These are phyloP conservation scores for Alternaria triticina DNA, from an alignment of 2,329 filamentous ascomycete species.

Conservation along the genomic window DNA sequence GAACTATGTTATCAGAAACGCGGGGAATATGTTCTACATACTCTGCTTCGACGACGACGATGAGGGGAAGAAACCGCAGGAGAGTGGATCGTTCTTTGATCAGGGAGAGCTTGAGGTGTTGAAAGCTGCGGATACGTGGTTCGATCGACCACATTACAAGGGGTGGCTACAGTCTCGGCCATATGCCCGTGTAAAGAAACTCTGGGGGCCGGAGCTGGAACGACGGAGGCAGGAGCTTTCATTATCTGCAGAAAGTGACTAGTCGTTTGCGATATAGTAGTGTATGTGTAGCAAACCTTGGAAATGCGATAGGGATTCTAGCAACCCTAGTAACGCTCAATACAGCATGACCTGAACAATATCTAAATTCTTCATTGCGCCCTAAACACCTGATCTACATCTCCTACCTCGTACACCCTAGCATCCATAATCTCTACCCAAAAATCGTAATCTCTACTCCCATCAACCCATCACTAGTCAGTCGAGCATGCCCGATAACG, in stretches of 20 bases:
- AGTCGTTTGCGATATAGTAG: neutral
- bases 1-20: conserved; percentile 7
- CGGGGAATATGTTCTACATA: neutral
- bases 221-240: neutral
- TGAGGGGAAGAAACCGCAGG: neutral
- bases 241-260: neutral
- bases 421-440: neutral
- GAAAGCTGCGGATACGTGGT: neutral
- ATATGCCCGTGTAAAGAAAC: neutral
- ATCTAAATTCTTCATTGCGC: neutral
- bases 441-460: neutral
- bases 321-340: neutral
- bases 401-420: neutral
- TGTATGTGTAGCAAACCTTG: neutral
- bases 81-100: conserved; percentile 4
- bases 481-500: neutral
- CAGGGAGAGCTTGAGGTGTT: neutral
- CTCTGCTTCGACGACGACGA: conserved; percentile 14
- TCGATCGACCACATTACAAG: neutral
- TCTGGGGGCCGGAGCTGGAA: neutral
- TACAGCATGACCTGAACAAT: neutral
- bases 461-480: neutral
- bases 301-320: neutral
- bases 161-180: neutral
- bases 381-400: neutral